Percentiles rank a stretch among this genome's conserved stretches.
Evolutionary conservation across 2,329 filamentous ascomycete species (phyloP).

Genomic region (Aciculosporium take): DNA sequence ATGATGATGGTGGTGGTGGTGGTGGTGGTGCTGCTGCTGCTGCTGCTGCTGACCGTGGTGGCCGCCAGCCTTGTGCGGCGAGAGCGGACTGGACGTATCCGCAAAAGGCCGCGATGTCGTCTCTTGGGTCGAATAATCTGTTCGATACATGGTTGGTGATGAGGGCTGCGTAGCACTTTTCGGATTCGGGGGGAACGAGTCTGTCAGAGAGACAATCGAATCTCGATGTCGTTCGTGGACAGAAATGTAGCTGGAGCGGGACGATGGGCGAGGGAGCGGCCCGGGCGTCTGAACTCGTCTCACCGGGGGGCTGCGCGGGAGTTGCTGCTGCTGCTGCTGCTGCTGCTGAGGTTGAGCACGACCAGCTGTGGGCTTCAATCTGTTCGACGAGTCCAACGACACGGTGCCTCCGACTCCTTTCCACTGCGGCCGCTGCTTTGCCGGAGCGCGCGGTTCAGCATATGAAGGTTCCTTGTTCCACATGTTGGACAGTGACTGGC

Average conservation of each 20-base stretch:
- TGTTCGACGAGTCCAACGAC: slow-evolving; percentile 1
- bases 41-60: background rate
- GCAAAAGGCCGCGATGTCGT: slow-evolving; percentile 9
- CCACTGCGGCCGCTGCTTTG: slow-evolving; percentile 14
- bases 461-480: slow-evolving; percentile 32
- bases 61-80: slow-evolving; percentile 8
- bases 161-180: slow-evolving; percentile 28
- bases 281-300: slow-evolving; percentile 13
- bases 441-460: slow-evolving; percentile 8
- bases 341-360: slow-evolving; percentile 5
- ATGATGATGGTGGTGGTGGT: background rate
- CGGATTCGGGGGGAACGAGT: slow-evolving; percentile 38
- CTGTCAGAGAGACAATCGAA: slow-evolving; percentile 41
- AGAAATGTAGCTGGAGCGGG: slow-evolving; percentile 34
- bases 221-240: slow-evolving; percentile 36
- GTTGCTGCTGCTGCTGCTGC: slow-evolving; percentile 3
- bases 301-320: slow-evolving; percentile 1
- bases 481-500: slow-evolving; percentile 31
- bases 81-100: slow-evolving; percentile 11
- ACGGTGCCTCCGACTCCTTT: slow-evolving; percentile 8
- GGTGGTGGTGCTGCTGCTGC: background rate
- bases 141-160: slow-evolving; percentile 25
- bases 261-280: slow-evolving; percentile 24
- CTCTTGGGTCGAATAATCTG: slow-evolving; percentile 14
- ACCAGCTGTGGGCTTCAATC: slow-evolving; percentile 4